These are phyloP conservation scores for Scenedesmus sp. DNA, from an alignment of 163 green algal species.

Conservation along the genomic window DNA sequence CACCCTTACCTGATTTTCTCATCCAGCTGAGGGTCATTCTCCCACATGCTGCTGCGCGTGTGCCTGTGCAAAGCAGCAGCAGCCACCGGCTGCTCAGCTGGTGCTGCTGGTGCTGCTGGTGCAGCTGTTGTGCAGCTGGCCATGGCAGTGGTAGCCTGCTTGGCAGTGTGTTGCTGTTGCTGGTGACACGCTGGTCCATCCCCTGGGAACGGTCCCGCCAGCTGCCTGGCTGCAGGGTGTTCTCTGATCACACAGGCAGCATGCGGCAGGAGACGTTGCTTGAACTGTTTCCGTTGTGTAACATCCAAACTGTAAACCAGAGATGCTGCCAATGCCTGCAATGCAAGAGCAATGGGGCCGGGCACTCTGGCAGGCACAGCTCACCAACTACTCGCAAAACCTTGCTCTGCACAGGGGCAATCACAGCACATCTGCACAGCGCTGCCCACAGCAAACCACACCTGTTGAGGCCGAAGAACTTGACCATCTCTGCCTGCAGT, in stretches of 20 bases:
- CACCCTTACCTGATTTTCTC: neutral
- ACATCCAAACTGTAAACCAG: too few relatives aligned
- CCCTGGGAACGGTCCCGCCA: neutral
- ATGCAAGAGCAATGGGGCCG: too few relatives aligned
- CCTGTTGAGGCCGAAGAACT: slow-evolving; percentile 3
- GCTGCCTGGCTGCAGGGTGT: neutral
- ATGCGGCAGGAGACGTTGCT: neutral
- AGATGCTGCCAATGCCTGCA: too few relatives aligned
- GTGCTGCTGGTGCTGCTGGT: neutral
- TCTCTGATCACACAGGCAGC: neutral
- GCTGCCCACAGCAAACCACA: neutral
- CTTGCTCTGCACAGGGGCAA: too few relatives aligned
- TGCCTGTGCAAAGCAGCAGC: neutral
- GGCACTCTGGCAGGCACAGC: too few relatives aligned
- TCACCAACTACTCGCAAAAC: too few relatives aligned
- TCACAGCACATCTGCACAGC: neutral
- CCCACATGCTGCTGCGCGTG: neutral
- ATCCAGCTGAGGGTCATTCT: slow-evolving; percentile 24
- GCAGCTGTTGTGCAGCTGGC: neutral
- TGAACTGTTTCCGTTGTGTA: too few relatives aligned
- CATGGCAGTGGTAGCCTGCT: neutral
- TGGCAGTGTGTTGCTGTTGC: neutral
- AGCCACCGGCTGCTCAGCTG: neutral
- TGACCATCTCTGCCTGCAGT: neutral
- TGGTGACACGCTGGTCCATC: neutral